Evolutionary conservation across 2,329 filamentous ascomycete species (phyloP), one percentile per base, ranked within the genome.

Genomic region (Knoxdaviesia proteae): DNA sequence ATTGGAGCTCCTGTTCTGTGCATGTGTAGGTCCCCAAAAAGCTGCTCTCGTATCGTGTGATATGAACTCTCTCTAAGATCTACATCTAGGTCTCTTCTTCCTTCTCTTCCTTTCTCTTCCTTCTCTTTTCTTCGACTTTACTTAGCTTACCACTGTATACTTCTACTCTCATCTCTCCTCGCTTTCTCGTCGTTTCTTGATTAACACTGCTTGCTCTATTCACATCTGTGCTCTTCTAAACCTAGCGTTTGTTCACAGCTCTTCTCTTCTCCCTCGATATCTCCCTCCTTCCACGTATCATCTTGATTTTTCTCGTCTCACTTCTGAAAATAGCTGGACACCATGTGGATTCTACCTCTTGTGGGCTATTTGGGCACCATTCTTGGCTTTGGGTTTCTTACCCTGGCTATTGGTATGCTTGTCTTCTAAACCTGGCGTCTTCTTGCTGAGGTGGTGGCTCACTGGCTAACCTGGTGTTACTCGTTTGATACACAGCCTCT

Each of bases 311-410:
- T 38, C 34, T 32, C 31, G 10, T 9, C 31, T 32, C 44, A 38
- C 20, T 20, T 20, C 20, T 20, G 20, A 20, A 20, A 20, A 20
- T 29, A 33, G n/a, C 35, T 37, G 36, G 47, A 46, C 56, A 73
- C 49, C 49, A 94, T 96, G 90, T 96, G 87, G 84, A 84, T 98
- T 65, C 66, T 98, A 55, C 87, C 88, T 53, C 65, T 96, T 38
- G 67, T 98, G 53, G 90, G 90, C 54, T 94, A 94, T 56, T 60
- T 86, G 34, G 90, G 90, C 54, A 76, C 92, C 51, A 63, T 86
- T 48, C 65, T 94, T 47, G 88, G 88, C 57, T 98, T 98, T 65
- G 76, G 74, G 54, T 96, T 98, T 62, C 67, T 98, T 50, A 96
- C 90, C 20, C 69, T 98, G 47, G 86, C 88, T 44, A 96, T 98